Conservation (phyloP, 805 yeast genomes). For the Metschnikowia proteae region DNA sequence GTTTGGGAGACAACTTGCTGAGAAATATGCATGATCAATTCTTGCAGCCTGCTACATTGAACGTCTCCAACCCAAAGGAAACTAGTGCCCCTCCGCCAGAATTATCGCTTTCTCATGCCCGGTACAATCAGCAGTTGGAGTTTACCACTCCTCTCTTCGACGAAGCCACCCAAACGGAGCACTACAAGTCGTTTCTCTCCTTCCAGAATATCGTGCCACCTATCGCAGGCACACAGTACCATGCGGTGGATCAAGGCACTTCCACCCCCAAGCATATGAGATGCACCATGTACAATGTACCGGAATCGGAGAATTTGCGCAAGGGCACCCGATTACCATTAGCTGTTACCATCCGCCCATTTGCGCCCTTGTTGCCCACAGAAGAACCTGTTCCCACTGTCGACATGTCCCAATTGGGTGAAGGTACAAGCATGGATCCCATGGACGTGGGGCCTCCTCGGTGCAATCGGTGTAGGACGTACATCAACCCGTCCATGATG, state of each 20-base stretch:
- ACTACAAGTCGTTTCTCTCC: constrained; percentile 54
- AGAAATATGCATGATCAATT: constrained; percentile 1
- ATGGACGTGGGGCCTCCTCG: constrained; percentile 68
- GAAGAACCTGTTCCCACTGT: constrained; percentile 65
- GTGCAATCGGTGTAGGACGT: constrained; percentile 88
- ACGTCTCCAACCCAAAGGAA: constrained; percentile 11
- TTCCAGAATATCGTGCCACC: constrained; percentile 83
- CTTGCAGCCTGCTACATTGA: constrained; percentile 2
- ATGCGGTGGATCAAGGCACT: constrained; percentile 76
- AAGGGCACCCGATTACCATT: constrained; percentile 72
- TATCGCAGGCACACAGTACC: constrained; percentile 65
- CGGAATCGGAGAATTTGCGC: constrained; percentile 67
- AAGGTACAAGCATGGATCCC: constrained; percentile 19
- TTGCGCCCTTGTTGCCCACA: constrained; percentile 55
- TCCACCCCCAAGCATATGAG: constrained; percentile 78
- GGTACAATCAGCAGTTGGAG: constrained; percentile 13
- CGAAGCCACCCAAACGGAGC: constrained; percentile 6
- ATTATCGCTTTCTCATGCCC: constrained; percentile 12
- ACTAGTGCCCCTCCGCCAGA: constrained; percentile 9
- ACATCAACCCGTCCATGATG: constrained; percentile 79
- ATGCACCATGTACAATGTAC: constrained; percentile 77
- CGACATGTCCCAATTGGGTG: constrained; percentile 48
- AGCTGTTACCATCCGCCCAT: constrained; percentile 78
- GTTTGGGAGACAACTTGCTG: not conserved
- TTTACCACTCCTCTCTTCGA: constrained; percentile 13